These are phyloP conservation scores for Hypoxylon sp. DNA, from an alignment of 2,329 filamentous ascomycete species.

Conservation along the genomic window DNA sequence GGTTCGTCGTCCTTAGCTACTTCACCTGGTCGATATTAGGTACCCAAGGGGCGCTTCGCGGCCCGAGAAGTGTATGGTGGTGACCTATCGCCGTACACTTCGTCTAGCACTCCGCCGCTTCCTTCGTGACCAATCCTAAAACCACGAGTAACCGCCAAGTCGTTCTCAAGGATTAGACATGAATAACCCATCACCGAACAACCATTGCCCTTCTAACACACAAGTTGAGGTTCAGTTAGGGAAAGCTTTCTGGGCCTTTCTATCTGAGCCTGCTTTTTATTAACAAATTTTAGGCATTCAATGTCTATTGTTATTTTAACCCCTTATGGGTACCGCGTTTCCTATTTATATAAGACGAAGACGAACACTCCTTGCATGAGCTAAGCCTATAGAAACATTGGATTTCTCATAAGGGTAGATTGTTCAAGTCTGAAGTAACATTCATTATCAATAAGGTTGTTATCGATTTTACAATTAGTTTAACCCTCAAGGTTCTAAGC, in stretches of 20 bases:
- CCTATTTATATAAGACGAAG: background rate
- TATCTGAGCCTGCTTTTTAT: background rate
- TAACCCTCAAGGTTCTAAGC: background rate
- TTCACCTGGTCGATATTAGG: background rate
- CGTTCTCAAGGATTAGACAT: background rate
- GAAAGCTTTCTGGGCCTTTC: background rate
- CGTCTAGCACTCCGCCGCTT: background rate
- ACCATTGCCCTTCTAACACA: background rate
- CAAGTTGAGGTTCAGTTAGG: background rate
- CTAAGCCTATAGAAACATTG: background rate
- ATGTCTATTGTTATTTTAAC: background rate
- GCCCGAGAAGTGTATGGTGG: background rate
- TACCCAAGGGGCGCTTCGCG: background rate
- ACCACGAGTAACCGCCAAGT: background rate
- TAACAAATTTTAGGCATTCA: background rate
- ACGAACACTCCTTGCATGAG: background rate
- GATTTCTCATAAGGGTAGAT: background rate
- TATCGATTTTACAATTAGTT: background rate
- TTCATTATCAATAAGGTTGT: background rate
- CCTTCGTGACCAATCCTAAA: background rate
- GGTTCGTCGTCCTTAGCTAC: background rate
- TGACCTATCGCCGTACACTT: background rate
- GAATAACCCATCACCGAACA: background rate
- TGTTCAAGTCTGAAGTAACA: background rate
- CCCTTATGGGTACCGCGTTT: constrained; percentile 2